Percentiles rank a stretch among this genome's conserved stretches.
These are phyloP conservation scores for carrot (Daucus carota) DNA, from an alignment of 129 eudicot species.

Conservation along the genomic window DNA sequence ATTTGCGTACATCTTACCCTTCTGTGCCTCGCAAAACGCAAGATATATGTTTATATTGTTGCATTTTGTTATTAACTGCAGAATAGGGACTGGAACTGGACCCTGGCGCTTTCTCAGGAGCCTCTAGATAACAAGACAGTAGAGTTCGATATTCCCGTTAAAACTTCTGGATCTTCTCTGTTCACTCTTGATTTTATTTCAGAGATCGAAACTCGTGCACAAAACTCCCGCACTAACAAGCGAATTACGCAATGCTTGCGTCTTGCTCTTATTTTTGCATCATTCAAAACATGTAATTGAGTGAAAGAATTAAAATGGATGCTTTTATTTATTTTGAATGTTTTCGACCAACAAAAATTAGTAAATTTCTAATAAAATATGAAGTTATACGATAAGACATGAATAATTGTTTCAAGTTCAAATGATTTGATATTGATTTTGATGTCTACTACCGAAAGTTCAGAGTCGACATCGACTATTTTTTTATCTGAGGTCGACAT, in stretches of 20 bases:
- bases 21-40: too few relatives aligned
- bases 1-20: too few relatives aligned
- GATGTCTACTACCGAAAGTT: not conserved
- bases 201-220: not conserved
- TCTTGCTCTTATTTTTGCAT: not conserved
- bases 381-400: too few relatives aligned
- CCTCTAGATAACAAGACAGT: not conserved
- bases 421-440: too few relatives aligned
- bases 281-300: too few relatives aligned
- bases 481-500: too few relatives aligned
- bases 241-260: not conserved
- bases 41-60: not conserved
- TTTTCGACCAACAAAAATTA: too few relatives aligned
- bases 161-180: not conserved
- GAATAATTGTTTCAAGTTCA: not conserved
- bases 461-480: not conserved
- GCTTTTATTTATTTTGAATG: too few relatives aligned
- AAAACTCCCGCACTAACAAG: not conserved
- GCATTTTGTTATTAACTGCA: conserved; percentile 14
- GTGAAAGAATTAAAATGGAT: too few relatives aligned
- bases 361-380: too few relatives aligned
- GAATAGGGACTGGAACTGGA: conserved; percentile 86
- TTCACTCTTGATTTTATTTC: too few relatives aligned
- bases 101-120: conserved; percentile 69
- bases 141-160: too few relatives aligned